Evolutionary conservation across 1,139 yeast genomes (phyloP).

Genomic region (Saccharomyces hybrid): DNA sequence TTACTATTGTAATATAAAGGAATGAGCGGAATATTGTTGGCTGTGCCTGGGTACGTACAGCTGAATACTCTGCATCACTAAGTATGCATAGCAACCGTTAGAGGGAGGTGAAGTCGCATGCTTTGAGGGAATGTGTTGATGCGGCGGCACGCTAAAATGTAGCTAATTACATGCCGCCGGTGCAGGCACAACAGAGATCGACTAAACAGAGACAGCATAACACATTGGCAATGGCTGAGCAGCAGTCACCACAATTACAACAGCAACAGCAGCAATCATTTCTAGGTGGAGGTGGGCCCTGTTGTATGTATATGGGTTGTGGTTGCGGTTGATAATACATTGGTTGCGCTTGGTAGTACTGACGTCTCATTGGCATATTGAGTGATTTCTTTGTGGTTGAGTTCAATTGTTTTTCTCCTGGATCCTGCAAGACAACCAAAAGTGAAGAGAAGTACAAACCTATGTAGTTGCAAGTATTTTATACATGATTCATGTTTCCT

Average conservation of each 20-base stretch:
- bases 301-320: slow-evolving; percentile 12
- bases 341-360: not conserved
- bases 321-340: slow-evolving; percentile 2
- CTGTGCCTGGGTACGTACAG: not conserved
- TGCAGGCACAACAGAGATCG: slow-evolving; percentile 1
- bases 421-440: not conserved
- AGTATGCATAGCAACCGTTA: not conserved
- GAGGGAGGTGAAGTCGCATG: not conserved
- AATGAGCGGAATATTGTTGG: not conserved
- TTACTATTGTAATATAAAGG: not conserved
- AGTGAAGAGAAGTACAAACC: not conserved
- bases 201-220: slow-evolving; percentile 9
- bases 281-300: slow-evolving; percentile 7
- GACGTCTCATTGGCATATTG: not conserved
- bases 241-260: not conserved
- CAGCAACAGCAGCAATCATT: slow-evolving; percentile 7
- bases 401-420: not conserved
- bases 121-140: not conserved
- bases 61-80: not conserved
- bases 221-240: slow-evolving; percentile 8
- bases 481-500: not conserved
- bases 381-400: not conserved
- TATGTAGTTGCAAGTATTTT: not conserved
- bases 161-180: not conserved
- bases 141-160: not conserved